These are phyloP conservation scores for Furcasterigmium sp. DNA, from an alignment of 2,329 filamentous ascomycete genomes.

Conservation along the genomic window DNA sequence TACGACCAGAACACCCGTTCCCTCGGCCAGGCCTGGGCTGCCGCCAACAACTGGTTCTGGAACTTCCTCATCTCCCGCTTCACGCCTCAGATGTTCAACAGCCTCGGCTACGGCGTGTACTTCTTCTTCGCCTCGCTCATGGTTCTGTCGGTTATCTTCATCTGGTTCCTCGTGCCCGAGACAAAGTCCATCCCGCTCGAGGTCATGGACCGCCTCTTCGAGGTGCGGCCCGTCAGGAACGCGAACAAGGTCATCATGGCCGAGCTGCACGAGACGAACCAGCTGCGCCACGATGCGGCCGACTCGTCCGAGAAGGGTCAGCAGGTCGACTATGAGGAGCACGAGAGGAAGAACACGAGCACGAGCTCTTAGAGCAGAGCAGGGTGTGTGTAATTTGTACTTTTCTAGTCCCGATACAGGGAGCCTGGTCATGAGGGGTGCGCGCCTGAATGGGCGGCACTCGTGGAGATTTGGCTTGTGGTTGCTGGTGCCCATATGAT, in stretches of 20 bases:
- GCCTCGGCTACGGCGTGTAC: slow-evolving; percentile 59
- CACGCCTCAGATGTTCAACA: slow-evolving; percentile 59
- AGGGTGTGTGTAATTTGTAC: neutral
- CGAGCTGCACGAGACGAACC: slow-evolving; percentile 29
- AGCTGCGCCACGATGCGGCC: slow-evolving; percentile 18
- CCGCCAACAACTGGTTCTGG: slow-evolving; percentile 68
- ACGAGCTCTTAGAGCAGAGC: neutral
- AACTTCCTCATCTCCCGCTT: slow-evolving; percentile 67
- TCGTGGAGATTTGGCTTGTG: too few relatives aligned
- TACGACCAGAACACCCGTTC: slow-evolving; percentile 27
- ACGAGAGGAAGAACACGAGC: slow-evolving; percentile 12
- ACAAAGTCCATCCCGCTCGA: slow-evolving; percentile 63
- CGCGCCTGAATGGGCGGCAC: too few relatives aligned
- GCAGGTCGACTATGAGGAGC: slow-evolving; percentile 10
- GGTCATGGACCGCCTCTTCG: slow-evolving; percentile 59
- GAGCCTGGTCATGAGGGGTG: too few relatives aligned
- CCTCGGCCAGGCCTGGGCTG: slow-evolving; percentile 66
- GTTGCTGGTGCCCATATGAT: too few relatives aligned
- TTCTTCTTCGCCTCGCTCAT: slow-evolving; percentile 65
- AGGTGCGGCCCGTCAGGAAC: slow-evolving; percentile 35
- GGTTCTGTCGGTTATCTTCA: slow-evolving; percentile 50
- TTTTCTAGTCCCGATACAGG: neutral
- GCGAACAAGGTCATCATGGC: slow-evolving; percentile 39
- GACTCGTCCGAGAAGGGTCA: slow-evolving; percentile 20
- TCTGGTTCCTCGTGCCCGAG: slow-evolving; percentile 60